phyloP scores from a whole-genome alignment of 805 yeast genomes.

The Saccharomycopsis sp. region DNA sequence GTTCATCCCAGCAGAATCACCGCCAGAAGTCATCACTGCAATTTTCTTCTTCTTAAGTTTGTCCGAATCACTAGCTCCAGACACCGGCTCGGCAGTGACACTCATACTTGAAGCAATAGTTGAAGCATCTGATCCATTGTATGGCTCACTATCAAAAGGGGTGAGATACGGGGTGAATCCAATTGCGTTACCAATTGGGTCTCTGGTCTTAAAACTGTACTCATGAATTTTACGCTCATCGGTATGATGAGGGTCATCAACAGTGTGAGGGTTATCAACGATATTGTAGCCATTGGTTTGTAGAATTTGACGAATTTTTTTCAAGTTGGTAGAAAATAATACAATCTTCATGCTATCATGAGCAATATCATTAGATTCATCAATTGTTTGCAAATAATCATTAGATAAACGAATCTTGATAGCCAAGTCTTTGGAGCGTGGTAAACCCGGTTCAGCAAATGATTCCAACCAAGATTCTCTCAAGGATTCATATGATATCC shows the following conservation, averaged over 20 bases:
- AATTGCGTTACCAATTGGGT: slow-evolving; percentile 59
- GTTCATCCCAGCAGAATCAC: slow-evolving; percentile 99
- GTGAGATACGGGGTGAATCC: slow-evolving; percentile 46
- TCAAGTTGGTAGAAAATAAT: slow-evolving; percentile 31
- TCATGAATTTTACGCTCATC: slow-evolving; percentile 1
- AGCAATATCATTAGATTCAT: slow-evolving; percentile 9
- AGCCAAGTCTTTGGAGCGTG: slow-evolving; percentile 6
- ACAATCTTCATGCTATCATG: slow-evolving; percentile 14
- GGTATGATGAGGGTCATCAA: slow-evolving; percentile 1
- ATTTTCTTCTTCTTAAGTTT: slow-evolving; percentile 43
- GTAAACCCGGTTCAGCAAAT: slow-evolving; percentile 30
- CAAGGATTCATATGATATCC: slow-evolving; percentile 59
- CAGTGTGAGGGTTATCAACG: slow-evolving; percentile 10
- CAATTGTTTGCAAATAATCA: slow-evolving; percentile 4
- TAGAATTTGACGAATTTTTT: slow-evolving; percentile 10
- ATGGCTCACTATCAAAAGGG: slow-evolving; percentile 31
- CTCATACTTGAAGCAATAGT: slow-evolving; percentile 22
- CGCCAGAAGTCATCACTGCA: slow-evolving; percentile 97
- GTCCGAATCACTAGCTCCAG: neutral
- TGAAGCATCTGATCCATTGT: slow-evolving; percentile 21
- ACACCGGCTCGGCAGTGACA: slow-evolving; percentile 4
- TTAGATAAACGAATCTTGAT: slow-evolving; percentile 16
- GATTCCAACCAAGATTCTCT: slow-evolving; percentile 69
- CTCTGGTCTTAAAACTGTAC: slow-evolving; percentile 31
- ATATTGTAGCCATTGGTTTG: slow-evolving; percentile 2